Base-by-base conservation (phyloP, 2,329 filamentous ascomycete species). In the Aureobasidium sp. region DNA sequence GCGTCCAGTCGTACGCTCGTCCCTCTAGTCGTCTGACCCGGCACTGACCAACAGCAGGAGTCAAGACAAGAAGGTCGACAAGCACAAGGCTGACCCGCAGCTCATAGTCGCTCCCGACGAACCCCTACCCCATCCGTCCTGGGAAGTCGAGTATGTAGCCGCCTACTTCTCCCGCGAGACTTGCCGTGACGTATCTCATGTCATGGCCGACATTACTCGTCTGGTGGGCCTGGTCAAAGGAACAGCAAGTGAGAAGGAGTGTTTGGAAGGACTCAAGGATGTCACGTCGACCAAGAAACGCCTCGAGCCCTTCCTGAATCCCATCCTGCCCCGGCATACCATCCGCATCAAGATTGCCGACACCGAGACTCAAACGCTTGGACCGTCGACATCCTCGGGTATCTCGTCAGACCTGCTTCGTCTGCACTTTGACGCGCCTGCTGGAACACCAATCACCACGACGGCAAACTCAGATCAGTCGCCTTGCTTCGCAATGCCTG, bases 101-200 rank as follows among this genome's bases (percentile, higher is more conserved):
- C 4, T 64, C 23, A 55, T 16, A 2, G 48, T 50, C 20, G 13
- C 50, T 15, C 50, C 50, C 40, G 18, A 64, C 38, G 16, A 59
- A 45, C 36, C 63, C 13, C n/a, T 53, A 11, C 63, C 53, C 15
- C 40, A 9, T 20, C 43, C 66, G 9, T 23, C 73, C 61, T 98
- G 94, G 94, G 85, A 93, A 73, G 92, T 92, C 31, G 93, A 98
- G 75, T 94, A 95, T 68, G 90, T 97, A 0, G 89, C 92, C 2
- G 93, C 92, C 51, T 93, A 94, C 66, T 97, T 98, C 72, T 88
- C 91, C 69, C 89, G 90, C 73, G 84, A 93, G 71, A 88, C 90
- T 7, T 90, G 91, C 47, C 86, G 87, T 67, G 86, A 89, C 67
- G 79, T 94, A 2, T 87, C 91, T 48, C 87, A 91, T 43, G 84